Conservation (phyloP, 305 asterid genomes). For the Nicotiana rustica region DNA sequence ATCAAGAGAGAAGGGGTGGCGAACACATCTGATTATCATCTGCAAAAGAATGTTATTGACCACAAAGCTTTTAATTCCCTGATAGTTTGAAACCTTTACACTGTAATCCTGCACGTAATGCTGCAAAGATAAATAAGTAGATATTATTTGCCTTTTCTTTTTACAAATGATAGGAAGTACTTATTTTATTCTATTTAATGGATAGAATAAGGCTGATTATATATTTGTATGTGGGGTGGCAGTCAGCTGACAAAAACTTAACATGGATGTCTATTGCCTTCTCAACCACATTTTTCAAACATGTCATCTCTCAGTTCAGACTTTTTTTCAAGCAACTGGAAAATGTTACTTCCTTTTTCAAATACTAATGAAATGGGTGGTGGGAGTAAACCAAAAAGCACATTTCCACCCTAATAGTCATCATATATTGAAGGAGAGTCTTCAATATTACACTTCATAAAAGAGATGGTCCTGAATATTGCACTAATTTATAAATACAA, state of each 20-base stretch:
- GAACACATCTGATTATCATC: background rate
- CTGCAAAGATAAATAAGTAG: background rate
- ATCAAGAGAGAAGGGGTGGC: background rate
- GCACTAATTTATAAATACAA: background rate
- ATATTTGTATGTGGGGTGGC: background rate
- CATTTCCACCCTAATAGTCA: background rate
- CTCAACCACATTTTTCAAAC: background rate
- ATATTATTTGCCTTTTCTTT: background rate
- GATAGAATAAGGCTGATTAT: slow-evolving; percentile 20
- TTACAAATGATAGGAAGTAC: background rate
- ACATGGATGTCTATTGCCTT: background rate
- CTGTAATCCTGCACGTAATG: background rate
- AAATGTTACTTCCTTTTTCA: slow-evolving; percentile 10
- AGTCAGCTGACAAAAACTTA: slow-evolving; percentile 4
- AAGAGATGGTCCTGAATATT: slow-evolving; percentile 10
- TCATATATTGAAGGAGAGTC: background rate
- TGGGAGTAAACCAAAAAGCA: background rate
- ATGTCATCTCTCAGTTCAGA: slow-evolving; percentile 1
- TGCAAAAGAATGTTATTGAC: background rate
- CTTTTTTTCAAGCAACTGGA: background rate
- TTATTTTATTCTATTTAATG: background rate
- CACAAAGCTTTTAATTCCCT: background rate
- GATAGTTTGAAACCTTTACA: background rate
- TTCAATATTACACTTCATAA: background rate
- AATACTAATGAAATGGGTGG: slow-evolving; percentile 15